Base-by-base conservation (phyloP, 495 filamentous ascomycete genomes). In the Aspergillus incahuasiensis region DNA sequence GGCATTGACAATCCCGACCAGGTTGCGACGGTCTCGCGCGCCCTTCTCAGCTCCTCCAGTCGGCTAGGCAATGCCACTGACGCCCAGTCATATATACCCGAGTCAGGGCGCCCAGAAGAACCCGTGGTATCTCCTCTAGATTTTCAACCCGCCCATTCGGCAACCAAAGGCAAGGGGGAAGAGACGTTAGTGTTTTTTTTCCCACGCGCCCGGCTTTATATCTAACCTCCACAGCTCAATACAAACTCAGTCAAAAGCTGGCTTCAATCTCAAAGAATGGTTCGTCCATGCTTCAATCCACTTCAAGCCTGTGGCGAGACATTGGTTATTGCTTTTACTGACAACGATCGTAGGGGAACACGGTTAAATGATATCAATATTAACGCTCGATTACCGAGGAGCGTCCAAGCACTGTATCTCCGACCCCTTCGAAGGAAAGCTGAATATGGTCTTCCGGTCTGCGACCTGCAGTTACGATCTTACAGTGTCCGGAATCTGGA, bases 391-490 rank as follows among this genome's bases (percentile, higher is more conserved):
- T 72, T 87, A 30, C 89, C 89, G 46, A 77, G 86, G 60, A 83
- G 82, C 47, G 84, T 96, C 48, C 90, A 96, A 79, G 87, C 91
- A 12, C 68, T 95, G 32, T 95, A 95, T 69, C 79, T 96, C 43
- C 80, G 86, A 52, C 94, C 94, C 6, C 83, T 97, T 28, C 88
- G 89, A 54, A 87, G 89, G 57, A 72, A 73, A 54, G 76, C 88
- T 38, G 65, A 85, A 59, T 83, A 89, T 62, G 90, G 90, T 32
- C 77, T 95, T 19, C 91, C 91, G 18, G 80, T 86, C 41, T 96
- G 91, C 73, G 85, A 96, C 65, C 84, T 98, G 49, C 94, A 97
- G 68, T 75, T 98, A 48, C 88, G 94, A 58, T 95, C 94, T 19
- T 98, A 91, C 79, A 89, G 79, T 61, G 82, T 91, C 22, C 89